Conservation (phyloP, 305 asterid species). For the Fraxinus sp. region DNA sequence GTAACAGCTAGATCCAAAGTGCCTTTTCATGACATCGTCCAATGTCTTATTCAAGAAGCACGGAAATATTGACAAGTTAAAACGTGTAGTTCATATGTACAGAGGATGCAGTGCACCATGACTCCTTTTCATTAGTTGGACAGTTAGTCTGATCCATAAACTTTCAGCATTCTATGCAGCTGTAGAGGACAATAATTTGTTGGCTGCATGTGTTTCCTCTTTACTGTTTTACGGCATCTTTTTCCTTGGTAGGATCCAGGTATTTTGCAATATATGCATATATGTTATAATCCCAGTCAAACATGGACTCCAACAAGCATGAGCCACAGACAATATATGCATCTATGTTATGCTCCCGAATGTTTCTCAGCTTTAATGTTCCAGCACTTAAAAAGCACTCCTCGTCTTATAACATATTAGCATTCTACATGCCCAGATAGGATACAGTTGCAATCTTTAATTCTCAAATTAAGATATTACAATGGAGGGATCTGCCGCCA, state of each 20-base stretch:
- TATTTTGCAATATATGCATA: not conserved
- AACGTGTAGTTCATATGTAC: not conserved
- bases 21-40: not conserved
- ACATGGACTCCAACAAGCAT: not conserved
- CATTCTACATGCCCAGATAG: not conserved
- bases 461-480: not conserved
- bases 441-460: not conserved
- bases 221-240: not conserved
- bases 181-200: not conserved
- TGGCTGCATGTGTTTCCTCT: not conserved
- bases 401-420: not conserved
- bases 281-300: not conserved
- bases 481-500: not conserved
- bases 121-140: not conserved
- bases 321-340: not conserved
- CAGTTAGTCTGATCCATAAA: not conserved
- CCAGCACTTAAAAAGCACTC: not conserved
- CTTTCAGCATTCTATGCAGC: not conserved
- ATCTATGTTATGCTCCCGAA: not conserved
- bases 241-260: not conserved
- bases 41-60: conserved; percentile 7
- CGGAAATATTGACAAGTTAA: not conserved
- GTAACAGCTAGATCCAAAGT: not conserved
- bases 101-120: not conserved
- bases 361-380: not conserved